Percentiles rank a stretch among this genome's conserved stretches.
Conservation (phyloP, 441 rosid species). For the Jatropha podagrica region DNA sequence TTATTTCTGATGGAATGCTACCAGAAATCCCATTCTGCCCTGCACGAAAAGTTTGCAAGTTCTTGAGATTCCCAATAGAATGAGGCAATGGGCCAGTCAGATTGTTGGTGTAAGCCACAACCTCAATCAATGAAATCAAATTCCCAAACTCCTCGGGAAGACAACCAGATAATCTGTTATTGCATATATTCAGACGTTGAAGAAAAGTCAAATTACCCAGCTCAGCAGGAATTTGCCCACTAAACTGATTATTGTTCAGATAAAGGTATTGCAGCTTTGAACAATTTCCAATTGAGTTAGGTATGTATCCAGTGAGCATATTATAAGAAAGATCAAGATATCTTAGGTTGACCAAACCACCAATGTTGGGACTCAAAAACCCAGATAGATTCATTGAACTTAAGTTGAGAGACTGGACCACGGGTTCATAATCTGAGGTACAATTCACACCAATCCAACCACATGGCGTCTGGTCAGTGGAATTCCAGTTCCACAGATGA, state of each 20-base stretch:
- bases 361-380: slow-evolving; percentile 57
- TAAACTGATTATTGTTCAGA: slow-evolving; percentile 73
- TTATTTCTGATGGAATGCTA: slow-evolving; percentile 69
- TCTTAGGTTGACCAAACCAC: slow-evolving; percentile 57
- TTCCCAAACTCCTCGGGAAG: slow-evolving; percentile 79
- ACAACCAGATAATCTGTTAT: slow-evolving; percentile 77
- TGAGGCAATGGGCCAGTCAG: slow-evolving; percentile 80
- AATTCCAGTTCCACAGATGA: slow-evolving; percentile 64
- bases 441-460: slow-evolving; percentile 84
- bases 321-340: slow-evolving; percentile 71
- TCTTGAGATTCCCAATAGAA: slow-evolving; percentile 72
- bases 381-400: slow-evolving; percentile 84
- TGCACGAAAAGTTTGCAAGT: slow-evolving; percentile 57
- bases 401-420: slow-evolving; percentile 70
- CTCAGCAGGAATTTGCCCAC: slow-evolving; percentile 67
- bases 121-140: slow-evolving; percentile 61
- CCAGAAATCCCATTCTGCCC: slow-evolving; percentile 91
- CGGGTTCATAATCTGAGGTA: slow-evolving; percentile 47
- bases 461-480: slow-evolving; percentile 73
- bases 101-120: slow-evolving; percentile 88
- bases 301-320: slow-evolving; percentile 56
- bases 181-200: slow-evolving; percentile 61
- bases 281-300: slow-evolving; percentile 71
- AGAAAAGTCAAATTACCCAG: slow-evolving; percentile 48
- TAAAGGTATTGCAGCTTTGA: slow-evolving; percentile 45